These are phyloP conservation scores for Diaporthe capsici DNA, from an alignment of 2,329 filamentous ascomycete genomes.

Conservation along the genomic window DNA sequence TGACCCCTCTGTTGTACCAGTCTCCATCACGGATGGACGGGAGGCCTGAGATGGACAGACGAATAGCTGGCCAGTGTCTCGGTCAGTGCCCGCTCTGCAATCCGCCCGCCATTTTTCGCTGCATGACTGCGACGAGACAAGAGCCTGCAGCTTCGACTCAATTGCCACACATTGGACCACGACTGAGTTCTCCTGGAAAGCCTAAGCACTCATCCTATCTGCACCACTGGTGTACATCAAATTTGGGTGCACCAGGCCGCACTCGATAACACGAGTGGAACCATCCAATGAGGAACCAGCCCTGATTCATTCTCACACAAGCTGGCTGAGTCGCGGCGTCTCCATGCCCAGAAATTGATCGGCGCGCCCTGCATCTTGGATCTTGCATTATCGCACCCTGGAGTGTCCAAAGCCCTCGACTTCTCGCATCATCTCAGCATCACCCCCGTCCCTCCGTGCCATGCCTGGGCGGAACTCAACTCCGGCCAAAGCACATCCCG, in stretches of 20 bases:
- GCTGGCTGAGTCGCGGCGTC: slow-evolving; percentile 19
- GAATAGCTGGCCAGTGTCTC: not conserved
- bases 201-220: not conserved
- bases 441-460: not conserved
- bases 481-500: not conserved
- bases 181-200: slow-evolving; percentile 16
- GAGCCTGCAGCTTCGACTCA: not conserved
- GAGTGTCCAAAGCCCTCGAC: not conserved
- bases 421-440: not conserved
- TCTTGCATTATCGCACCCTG: slow-evolving; percentile 15
- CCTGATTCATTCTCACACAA: slow-evolving; percentile 9
- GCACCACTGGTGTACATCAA: not conserved
- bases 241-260: not conserved
- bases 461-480: not conserved
- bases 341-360: slow-evolving; percentile 16
- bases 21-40: too few relatives aligned
- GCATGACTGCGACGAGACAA: not conserved
- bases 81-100: not conserved
- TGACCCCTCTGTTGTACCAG: not conserved
- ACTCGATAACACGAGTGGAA: not conserved
- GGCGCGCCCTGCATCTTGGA: slow-evolving; percentile 19
- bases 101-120: not conserved
- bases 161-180: not conserved
- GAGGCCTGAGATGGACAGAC: not conserved
- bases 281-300: not conserved